Percentiles rank a stretch among this genome's conserved stretches.
These are phyloP conservation scores for Pyracantha coccinea DNA, from an alignment of 331 rosid genomes.

Conservation along the genomic window DNA sequence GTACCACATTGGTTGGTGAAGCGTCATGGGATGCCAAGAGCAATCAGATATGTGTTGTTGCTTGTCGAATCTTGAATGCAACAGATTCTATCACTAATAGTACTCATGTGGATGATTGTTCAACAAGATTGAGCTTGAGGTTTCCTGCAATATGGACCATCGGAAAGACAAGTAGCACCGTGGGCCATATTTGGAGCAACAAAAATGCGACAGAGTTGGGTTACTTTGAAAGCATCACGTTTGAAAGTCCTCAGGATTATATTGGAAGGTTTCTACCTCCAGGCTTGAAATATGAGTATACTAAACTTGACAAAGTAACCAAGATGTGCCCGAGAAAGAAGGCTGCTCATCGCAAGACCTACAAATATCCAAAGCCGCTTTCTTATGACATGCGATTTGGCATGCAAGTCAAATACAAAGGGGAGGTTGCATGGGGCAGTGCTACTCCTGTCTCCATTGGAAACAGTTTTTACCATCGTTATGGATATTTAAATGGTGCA, in stretches of 20 bases:
- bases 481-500: background rate
- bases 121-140: conserved; percentile 32
- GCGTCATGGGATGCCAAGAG: conserved; percentile 49
- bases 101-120: conserved; percentile 38
- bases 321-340: conserved; percentile 26
- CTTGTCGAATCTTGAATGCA: conserved; percentile 27
- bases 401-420: conserved; percentile 17
- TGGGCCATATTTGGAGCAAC: conserved; percentile 51
- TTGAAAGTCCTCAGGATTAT: conserved; percentile 1
- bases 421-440: conserved; percentile 11
- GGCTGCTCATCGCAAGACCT: background rate
- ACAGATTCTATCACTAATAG: background rate
- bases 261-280: background rate
- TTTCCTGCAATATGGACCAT: conserved; percentile 44
- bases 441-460: conserved; percentile 27
- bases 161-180: conserved; percentile 10
- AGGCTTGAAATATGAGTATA: conserved; percentile 28
- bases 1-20: conserved; percentile 38
- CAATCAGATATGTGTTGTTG: conserved; percentile 25
- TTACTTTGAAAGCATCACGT: conserved; percentile 31
- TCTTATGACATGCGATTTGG: conserved; percentile 35
- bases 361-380: conserved; percentile 20
- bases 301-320: conserved; percentile 21
- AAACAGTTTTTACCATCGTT: background rate
- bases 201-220: conserved; percentile 19